Percentiles rank a stretch among this genome's conserved stretches.
Evolutionary conservation across 2,329 filamentous ascomycete species (phyloP).

Genomic region (Aspergillus uvarum): DNA sequence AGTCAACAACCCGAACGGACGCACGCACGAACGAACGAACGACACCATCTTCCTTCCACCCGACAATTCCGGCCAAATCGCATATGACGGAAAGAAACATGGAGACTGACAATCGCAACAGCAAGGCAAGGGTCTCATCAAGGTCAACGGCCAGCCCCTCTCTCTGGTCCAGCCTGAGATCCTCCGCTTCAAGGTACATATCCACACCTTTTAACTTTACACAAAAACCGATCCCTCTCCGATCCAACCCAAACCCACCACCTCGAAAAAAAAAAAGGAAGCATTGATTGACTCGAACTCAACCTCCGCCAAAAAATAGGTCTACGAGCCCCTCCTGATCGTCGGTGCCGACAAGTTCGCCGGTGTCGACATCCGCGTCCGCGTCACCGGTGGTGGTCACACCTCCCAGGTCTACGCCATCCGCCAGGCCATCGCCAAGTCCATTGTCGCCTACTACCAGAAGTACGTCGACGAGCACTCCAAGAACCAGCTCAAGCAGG

Average conservation of each 20-base stretch:
- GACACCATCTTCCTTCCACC: background rate
- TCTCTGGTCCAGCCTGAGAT: conserved; percentile 92
- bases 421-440: conserved; percentile 98
- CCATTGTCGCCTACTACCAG: conserved; percentile 97
- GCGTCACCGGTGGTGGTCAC: conserved; percentile 96
- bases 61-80: background rate
- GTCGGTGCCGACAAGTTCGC: conserved; percentile 97
- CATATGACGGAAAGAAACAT: conserved; percentile 6
- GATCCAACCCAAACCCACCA: background rate
- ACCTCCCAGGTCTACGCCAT: conserved; percentile 97
- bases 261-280: conserved; percentile 8
- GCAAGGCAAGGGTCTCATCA: conserved; percentile 86
- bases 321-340: conserved; percentile 98
- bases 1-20: background rate
- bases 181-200: conserved; percentile 89
- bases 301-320: conserved; percentile 48
- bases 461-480: conserved; percentile 99
- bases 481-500: conserved; percentile 99
- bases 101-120: conserved; percentile 38
- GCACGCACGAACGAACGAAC: conserved; percentile 7
- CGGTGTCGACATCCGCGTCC: conserved; percentile 94
- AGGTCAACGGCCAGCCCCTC: conserved; percentile 97
- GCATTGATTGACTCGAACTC: background rate
- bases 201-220: background rate
- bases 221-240: background rate